Conservation (phyloP, 2,329 filamentous ascomycete genomes). For the Aspergillus terreus region DNA sequence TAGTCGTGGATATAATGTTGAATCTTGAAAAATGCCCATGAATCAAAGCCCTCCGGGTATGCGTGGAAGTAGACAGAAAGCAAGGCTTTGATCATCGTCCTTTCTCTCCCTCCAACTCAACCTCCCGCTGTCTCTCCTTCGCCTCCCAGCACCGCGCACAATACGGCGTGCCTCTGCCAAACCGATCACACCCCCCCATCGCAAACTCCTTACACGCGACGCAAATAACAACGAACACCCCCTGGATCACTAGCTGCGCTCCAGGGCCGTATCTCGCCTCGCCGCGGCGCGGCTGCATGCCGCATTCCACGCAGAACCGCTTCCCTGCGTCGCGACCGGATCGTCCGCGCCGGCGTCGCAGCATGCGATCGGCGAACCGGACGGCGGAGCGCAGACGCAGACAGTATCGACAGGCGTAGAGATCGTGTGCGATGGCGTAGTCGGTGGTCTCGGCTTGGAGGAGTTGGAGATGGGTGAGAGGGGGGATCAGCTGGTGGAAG, state of each 20-base stretch:
- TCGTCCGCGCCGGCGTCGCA: conserved; percentile 17
- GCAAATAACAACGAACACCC: conserved; percentile 20
- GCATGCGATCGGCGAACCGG: conserved; percentile 26
- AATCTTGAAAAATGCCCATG: background rate
- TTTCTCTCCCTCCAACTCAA: background rate
- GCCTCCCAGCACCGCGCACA: conserved; percentile 12
- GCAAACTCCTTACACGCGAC: conserved; percentile 18
- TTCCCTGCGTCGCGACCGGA: conserved; percentile 16
- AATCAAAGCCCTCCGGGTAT: background rate
- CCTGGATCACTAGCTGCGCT: conserved; percentile 17
- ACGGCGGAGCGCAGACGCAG: conserved; percentile 19
- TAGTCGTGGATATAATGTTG: background rate
- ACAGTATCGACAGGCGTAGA: conserved; percentile 28
- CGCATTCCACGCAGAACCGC: conserved; percentile 28
- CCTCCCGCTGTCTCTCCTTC: background rate
- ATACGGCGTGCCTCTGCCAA: conserved; percentile 2
- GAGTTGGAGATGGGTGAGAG: conserved; percentile 19
- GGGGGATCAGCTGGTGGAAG: conserved; percentile 21
- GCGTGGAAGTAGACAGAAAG: no score
- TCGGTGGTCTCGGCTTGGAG: conserved; percentile 19
- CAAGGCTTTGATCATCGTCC: no score
- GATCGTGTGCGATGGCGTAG: conserved; percentile 15
- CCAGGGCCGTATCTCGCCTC: conserved; percentile 25
- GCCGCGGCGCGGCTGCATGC: conserved; percentile 18
- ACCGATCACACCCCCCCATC: conserved; percentile 9